These are phyloP conservation scores for Flueggea neowawraea DNA, from an alignment of 441 rosid species.

Conservation along the genomic window DNA sequence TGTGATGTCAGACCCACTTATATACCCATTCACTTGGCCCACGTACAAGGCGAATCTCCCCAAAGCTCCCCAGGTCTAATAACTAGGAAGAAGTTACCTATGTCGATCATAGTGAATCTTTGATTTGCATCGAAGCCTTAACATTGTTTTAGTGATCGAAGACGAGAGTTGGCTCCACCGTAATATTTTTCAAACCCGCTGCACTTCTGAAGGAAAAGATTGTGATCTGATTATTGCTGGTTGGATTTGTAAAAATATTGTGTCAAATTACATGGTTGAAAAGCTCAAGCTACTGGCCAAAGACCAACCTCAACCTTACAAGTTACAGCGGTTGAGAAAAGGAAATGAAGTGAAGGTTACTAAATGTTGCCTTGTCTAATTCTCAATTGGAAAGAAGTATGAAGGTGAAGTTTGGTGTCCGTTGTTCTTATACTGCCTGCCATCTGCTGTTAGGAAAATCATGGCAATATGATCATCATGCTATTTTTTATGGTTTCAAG, in stretches of 20 bases:
- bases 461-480: neutral
- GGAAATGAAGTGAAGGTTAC: constrained; percentile 2
- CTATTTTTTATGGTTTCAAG: neutral
- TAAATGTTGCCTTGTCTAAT: neutral
- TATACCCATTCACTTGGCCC: too few relatives aligned
- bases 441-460: neutral
- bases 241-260: constrained; percentile 6
- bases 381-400: constrained; percentile 4
- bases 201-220: neutral
- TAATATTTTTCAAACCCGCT: neutral
- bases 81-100: too few relatives aligned
- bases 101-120: too few relatives aligned
- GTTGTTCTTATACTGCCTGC: constrained; percentile 7
- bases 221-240: constrained; percentile 1
- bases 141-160: too few relatives aligned
- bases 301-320: neutral
- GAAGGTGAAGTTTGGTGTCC: neutral
- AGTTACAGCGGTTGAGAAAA: neutral
- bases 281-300: neutral
- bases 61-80: too few relatives aligned
- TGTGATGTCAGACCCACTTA: too few relatives aligned
- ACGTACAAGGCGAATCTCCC: too few relatives aligned
- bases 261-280: neutral
- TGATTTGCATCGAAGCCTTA: too few relatives aligned
- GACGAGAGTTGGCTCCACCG: too few relatives aligned